These are phyloP conservation scores for Fragilariopsis cylindrus DNA, from an alignment of 108 stramenopile species.

Conservation along the genomic window DNA sequence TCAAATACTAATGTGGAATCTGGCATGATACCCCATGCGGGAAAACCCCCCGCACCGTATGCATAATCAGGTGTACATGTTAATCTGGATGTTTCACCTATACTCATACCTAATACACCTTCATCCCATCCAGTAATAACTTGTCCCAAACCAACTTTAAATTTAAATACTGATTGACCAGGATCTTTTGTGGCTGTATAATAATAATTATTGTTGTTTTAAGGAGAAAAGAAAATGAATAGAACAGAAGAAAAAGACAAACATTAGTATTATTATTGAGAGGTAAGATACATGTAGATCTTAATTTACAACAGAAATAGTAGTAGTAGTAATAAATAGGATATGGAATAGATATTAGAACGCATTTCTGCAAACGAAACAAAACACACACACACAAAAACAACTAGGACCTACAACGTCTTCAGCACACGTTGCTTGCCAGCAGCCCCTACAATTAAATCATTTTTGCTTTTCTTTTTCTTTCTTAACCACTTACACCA, in stretches of 20 bases:
- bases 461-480: no score
- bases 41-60: conserved; percentile 83
- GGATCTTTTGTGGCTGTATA: conserved; percentile 84
- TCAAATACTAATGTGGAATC: conserved; percentile 79
- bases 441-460: background rate
- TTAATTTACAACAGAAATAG: background rate
- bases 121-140: conserved; percentile 94
- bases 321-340: background rate
- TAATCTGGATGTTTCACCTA: conserved; percentile 87
- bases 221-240: background rate
- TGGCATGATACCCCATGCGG: conserved; percentile 91
- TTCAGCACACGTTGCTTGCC: background rate
- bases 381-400: background rate
- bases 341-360: background rate
- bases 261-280: background rate
- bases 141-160: conserved; percentile 67
- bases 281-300: background rate
- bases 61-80: conserved; percentile 92
- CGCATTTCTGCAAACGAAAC: background rate
- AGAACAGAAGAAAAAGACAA: no score
- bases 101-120: conserved; percentile 71
- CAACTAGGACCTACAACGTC: background rate
- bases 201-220: background rate
- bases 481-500: conserved; percentile 51
- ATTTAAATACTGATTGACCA: conserved; percentile 89